Percentiles rank a stretch among this genome's conserved stretches.
Conservation (phyloP, 495 filamentous ascomycete species). For the Penicillium taxi region DNA sequence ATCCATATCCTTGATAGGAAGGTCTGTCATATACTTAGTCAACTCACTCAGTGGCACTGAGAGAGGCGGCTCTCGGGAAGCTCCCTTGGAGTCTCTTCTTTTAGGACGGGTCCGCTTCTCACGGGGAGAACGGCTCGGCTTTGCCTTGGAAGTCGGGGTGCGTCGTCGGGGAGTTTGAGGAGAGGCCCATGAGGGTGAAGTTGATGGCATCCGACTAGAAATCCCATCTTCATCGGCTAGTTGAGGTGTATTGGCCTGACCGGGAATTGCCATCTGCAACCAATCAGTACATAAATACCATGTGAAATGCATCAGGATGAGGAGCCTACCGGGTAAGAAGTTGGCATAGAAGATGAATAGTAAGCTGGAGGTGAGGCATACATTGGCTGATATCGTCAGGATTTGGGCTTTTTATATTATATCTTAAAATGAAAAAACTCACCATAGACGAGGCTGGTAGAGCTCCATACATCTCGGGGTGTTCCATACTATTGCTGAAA, state of each 20-base stretch:
- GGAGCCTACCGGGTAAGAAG: conserved; percentile 13
- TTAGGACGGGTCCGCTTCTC: conserved; percentile 2
- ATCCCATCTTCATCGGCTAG: conserved; percentile 13
- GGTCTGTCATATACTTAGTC: conserved; percentile 55
- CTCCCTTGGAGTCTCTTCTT: conserved; percentile 2
- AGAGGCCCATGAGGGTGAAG: conserved; percentile 4
- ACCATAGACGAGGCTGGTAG: conserved; percentile 2
- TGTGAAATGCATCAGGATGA: neutral
- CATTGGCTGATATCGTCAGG: neutral
- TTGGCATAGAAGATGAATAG: conserved; percentile 8
- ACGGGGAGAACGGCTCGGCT: conserved; percentile 1
- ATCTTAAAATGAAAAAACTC: neutral
- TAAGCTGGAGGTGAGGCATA: conserved; percentile 11
- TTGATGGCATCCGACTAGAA: conserved; percentile 1
- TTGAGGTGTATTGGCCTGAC: conserved; percentile 22
- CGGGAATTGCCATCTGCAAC: conserved; percentile 7
- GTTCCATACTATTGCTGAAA: neutral
- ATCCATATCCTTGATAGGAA: conserved; percentile 72
- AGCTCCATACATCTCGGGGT: neutral
- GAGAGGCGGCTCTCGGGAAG: conserved; percentile 2
- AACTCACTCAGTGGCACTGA: conserved; percentile 65
- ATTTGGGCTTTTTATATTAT: neutral
- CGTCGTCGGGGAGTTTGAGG: conserved; percentile 4
- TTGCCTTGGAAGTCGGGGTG: conserved; percentile 4
- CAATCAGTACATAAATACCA: neutral